Evolutionary conservation across 2,329 filamentous ascomycete species (phyloP).

Genomic region (Aspergillus japonicus): DNA sequence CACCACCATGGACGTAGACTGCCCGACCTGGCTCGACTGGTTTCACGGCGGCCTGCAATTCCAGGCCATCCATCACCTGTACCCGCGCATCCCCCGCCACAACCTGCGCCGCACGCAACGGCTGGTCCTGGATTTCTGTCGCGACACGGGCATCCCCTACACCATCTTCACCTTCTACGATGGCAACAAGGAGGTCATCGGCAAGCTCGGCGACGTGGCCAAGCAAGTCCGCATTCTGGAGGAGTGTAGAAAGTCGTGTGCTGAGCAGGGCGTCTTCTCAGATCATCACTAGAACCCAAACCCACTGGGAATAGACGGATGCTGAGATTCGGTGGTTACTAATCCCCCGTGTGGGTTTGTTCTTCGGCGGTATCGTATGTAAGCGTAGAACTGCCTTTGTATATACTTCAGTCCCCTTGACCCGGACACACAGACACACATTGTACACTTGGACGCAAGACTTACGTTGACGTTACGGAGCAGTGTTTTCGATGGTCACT

Average conservation of each 20-base stretch:
- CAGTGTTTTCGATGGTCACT: too few species aligned
- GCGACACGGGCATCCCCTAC: conserved; percentile 80
- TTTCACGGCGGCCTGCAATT: conserved; percentile 88
- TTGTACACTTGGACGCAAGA: background rate
- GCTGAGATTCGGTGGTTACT: background rate
- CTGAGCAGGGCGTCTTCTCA: conserved; percentile 31
- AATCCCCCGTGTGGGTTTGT: background rate
- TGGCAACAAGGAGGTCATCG: conserved; percentile 77
- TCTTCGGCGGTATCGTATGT: background rate
- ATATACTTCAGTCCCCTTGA: background rate
- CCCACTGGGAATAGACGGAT: background rate
- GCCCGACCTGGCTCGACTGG: conserved; percentile 83
- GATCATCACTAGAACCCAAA: conserved; percentile 28
- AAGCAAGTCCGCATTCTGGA: conserved; percentile 74
- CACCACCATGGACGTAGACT: conserved; percentile 92
- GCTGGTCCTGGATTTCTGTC: conserved; percentile 76
- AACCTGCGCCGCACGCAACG: conserved; percentile 74
- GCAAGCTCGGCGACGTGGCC: conserved; percentile 72
- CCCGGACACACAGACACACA: background rate
- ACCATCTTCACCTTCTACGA: conserved; percentile 81
- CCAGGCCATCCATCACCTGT: conserved; percentile 84
- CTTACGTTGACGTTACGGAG: too few species aligned
- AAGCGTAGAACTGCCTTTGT: background rate
- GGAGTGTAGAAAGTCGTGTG: conserved; percentile 63
- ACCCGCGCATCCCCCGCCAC: conserved; percentile 78